Evolutionary conservation across 1,139 yeast genomes (phyloP).

Genomic region (Blastobotrys illinoisensis): DNA sequence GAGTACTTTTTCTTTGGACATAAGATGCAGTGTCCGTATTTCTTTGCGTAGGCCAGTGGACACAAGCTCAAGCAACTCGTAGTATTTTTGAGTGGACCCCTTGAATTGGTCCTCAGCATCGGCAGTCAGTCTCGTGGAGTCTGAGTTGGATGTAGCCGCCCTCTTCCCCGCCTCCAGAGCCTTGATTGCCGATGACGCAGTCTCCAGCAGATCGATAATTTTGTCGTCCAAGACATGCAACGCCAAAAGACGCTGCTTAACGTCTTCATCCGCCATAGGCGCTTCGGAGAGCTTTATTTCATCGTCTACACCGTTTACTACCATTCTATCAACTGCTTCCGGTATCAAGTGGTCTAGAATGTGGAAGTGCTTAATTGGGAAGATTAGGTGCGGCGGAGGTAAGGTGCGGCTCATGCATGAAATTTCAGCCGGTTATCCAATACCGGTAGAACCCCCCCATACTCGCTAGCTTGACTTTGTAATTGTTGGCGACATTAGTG

Average conservation of each 20-base stretch:
- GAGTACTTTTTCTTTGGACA: slow-evolving; percentile 35
- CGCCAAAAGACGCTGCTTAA: slow-evolving; percentile 35
- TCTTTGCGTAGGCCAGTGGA: slow-evolving; percentile 39
- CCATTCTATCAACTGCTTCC: background rate
- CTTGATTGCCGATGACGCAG: slow-evolving; percentile 38
- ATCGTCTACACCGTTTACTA: slow-evolving; percentile 14
- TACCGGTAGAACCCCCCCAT: no score
- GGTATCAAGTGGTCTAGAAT: background rate
- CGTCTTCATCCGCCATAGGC: slow-evolving; percentile 32
- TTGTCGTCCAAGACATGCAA: slow-evolving; percentile 37
- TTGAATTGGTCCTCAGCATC: slow-evolving; percentile 31
- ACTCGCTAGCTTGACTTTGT: no score
- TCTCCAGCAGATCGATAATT: slow-evolving; percentile 36
- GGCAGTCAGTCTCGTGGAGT: slow-evolving; percentile 14
- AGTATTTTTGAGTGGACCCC: slow-evolving; percentile 27
- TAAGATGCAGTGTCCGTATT: slow-evolving; percentile 36
- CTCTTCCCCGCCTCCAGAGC: slow-evolving; percentile 37
- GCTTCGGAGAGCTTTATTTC: slow-evolving; percentile 23
- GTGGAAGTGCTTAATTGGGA: background rate
- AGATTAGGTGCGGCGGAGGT: background rate
- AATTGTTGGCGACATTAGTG: no score
- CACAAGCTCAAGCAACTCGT: slow-evolving; percentile 30
- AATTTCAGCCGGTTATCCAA: no score
- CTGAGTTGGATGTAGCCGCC: slow-evolving; percentile 14
- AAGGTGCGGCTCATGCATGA: background rate